phyloP scores from a whole-genome alignment of 139 green algal genomes.

The Ostreobium quekettii region DNA sequence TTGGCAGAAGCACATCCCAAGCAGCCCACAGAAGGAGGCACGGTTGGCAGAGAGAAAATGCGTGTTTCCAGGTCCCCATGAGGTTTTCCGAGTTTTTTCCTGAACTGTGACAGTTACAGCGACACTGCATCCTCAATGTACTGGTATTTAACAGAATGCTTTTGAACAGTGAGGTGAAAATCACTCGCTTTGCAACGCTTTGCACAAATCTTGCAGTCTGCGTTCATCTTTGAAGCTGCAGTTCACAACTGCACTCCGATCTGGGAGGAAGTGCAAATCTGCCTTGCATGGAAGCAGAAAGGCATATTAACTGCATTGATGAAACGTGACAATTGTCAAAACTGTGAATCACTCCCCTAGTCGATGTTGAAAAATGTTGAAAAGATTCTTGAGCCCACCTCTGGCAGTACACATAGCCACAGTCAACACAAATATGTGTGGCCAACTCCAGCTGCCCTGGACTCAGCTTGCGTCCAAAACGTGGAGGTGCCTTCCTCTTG shows the following conservation, averaged over 20 bases:
- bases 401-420: slow-evolving; percentile 81
- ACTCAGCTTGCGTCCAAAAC: slow-evolving; percentile 88
- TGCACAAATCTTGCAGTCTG: too few relatives aligned
- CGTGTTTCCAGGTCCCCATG: too few relatives aligned
- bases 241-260: neutral
- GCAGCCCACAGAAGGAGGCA: too few relatives aligned
- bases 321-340: neutral
- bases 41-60: too few relatives aligned
- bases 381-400: slow-evolving; percentile 21
- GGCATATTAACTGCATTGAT: slow-evolving; percentile 7
- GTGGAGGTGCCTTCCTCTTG: slow-evolving; percentile 78
- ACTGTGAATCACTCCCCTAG: neutral
- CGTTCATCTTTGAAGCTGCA: neutral
- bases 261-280: neutral
- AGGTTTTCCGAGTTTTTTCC: too few relatives aligned
- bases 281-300: neutral
- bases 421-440: slow-evolving; percentile 94
- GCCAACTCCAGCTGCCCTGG: slow-evolving; percentile 70
- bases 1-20: too few relatives aligned
- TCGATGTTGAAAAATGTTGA: neutral
- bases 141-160: too few relatives aligned
- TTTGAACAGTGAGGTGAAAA: too few relatives aligned
- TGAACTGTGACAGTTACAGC: too few relatives aligned
- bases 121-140: too few relatives aligned
- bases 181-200: too few relatives aligned